phyloP scores from a whole-genome alignment of 2,329 filamentous ascomycete genomes.

The Beauveria pseudobassiana region DNA sequence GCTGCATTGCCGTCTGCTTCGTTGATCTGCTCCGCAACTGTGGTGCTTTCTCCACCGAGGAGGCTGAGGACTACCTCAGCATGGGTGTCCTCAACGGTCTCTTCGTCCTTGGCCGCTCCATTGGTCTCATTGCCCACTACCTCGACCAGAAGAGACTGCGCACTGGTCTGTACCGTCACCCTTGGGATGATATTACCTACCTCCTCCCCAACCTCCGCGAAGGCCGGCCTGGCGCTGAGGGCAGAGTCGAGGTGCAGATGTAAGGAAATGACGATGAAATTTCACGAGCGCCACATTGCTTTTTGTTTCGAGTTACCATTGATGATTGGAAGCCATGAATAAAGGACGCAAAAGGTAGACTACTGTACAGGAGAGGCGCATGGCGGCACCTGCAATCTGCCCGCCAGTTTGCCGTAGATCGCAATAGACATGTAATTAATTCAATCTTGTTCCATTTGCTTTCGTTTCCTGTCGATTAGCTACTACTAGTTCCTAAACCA shows the following conservation, averaged over 20 bases:
- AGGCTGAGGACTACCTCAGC: constrained; percentile 96
- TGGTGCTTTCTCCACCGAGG: constrained; percentile 90
- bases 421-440: constrained; percentile 12
- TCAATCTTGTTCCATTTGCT: not conserved
- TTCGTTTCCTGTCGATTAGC: not conserved
- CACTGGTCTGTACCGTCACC: constrained; percentile 97
- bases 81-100: constrained; percentile 99
- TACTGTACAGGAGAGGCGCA: constrained; percentile 5
- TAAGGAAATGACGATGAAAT: constrained; percentile 30
- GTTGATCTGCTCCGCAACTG: constrained; percentile 96
- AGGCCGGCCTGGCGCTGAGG: constrained; percentile 66
- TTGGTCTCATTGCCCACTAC: constrained; percentile 99
- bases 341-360: constrained; percentile 5
- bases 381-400: not conserved
- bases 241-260: constrained; percentile 83
- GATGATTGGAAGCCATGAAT: constrained; percentile 7
- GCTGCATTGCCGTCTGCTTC: constrained; percentile 97
- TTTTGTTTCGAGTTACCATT: constrained; percentile 16
- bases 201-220: constrained; percentile 74
- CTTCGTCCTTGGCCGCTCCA: constrained; percentile 93
- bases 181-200: constrained; percentile 98
- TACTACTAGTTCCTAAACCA: not conserved
- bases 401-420: not conserved
- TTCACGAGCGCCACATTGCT: constrained; percentile 20
- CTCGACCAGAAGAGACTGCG: constrained; percentile 99